Conservation (phyloP, 441 rosid species). For the Viola pubescens region DNA sequence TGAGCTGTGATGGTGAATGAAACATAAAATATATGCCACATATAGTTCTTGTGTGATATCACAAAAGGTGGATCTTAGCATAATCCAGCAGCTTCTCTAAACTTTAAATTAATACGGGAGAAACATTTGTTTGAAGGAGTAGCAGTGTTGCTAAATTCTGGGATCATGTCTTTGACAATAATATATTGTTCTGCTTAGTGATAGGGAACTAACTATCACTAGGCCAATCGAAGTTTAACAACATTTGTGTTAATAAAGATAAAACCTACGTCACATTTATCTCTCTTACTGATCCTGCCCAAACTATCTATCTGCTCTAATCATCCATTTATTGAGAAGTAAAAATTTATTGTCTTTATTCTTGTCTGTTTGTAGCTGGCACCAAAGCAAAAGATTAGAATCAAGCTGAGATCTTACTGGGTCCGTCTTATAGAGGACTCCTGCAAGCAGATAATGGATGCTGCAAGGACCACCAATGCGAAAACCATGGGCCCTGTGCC, state of each 20-base stretch:
- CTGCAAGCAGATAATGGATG: slow-evolving; percentile 93
- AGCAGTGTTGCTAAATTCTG: too few species aligned
- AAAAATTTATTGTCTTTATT: neutral
- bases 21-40: too few species aligned
- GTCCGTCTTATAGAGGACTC: slow-evolving; percentile 89
- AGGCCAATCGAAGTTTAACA: neutral
- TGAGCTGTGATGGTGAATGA: too few species aligned
- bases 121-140: too few species aligned
- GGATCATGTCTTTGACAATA: too few species aligned
- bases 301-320: neutral
- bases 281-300: neutral
- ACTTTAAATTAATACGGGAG: neutral
- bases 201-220: too few species aligned
- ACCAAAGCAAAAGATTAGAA: slow-evolving; percentile 97
- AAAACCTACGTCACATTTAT: neutral
- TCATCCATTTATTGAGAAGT: neutral
- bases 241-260: too few species aligned
- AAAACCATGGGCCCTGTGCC: slow-evolving; percentile 98
- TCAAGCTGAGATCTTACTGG: slow-evolving; percentile 90
- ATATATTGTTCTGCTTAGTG: too few species aligned
- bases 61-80: too few species aligned
- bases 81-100: too few species aligned
- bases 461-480: slow-evolving; percentile 77
- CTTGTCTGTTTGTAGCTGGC: slow-evolving; percentile 47
- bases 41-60: too few species aligned